Conservation (phyloP, 2,329 filamentous ascomycete species). For the Exserohilum turcica region DNA sequence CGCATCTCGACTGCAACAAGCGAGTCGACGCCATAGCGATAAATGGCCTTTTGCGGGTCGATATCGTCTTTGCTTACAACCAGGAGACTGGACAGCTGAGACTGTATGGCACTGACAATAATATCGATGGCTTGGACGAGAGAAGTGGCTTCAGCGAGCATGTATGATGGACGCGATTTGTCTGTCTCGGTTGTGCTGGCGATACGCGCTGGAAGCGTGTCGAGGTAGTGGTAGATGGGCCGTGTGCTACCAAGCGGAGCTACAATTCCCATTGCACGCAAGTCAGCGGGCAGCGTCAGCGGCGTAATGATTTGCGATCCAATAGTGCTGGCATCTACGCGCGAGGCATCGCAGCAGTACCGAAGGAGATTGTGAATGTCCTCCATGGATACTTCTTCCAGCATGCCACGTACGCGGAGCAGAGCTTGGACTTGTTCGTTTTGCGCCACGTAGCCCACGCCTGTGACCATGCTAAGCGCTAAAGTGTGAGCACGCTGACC, state of each 20-base stretch:
- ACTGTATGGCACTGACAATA: conserved; percentile 19
- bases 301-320: conserved; percentile 26
- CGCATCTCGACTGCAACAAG: conserved; percentile 33
- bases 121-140: conserved; percentile 14
- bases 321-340: neutral
- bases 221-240: conserved; percentile 16
- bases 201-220: conserved; percentile 13
- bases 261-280: conserved; percentile 18
- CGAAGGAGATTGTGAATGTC: conserved; percentile 29
- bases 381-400: conserved; percentile 19
- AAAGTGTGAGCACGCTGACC: conserved; percentile 23
- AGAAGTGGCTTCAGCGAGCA: conserved; percentile 8
- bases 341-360: conserved; percentile 21
- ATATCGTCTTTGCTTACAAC: conserved; percentile 26
- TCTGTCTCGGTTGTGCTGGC: neutral
- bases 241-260: conserved; percentile 25
- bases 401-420: conserved; percentile 11
- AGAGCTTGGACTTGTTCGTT: conserved; percentile 17
- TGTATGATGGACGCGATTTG: conserved; percentile 11
- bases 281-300: conserved; percentile 20
- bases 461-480: conserved; percentile 24
- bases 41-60: conserved; percentile 27
- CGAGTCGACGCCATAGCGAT: conserved; percentile 35
- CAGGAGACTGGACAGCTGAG: conserved; percentile 17
- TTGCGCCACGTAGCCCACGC: conserved; percentile 23